Evolutionary conservation across 768 basidiomycete species (phyloP), one percentile per base, ranked within the genome.

Genomic region (Coprinellus micaceus): DNA sequence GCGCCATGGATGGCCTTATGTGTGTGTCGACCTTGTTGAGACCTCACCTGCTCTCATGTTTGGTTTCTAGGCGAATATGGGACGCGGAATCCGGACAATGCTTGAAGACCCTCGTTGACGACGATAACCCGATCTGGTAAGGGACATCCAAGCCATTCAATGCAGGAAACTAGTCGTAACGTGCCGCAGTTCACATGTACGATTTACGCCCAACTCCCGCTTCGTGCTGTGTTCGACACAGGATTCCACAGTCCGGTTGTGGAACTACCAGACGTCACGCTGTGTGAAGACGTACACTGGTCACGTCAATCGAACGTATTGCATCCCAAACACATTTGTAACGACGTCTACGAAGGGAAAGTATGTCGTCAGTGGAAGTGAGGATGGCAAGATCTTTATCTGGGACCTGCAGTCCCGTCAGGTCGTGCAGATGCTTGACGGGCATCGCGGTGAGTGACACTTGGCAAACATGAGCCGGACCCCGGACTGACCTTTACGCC

Each of bases 1-100:
- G 91, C 63, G 91, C 94, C 11, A 96, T 94, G 88, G 97, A 99
- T 69, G 97, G 96, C 4, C 72, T 98, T 41, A 96, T 98, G 97
- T 98, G 26, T 10, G 26, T 21, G 60, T 48, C n/a, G n/a, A n/a
- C n/a, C n/a, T n/a, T 29, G n/a, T 11, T 50, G 52, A n/a, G 9
- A 47, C 25, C 29, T 17, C 33, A 39, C 51, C 45, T 37, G 2
- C 29, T 17, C 21, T 17, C 30, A 4, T 10, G n/a, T 33, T 29
- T 52, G 3, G 30, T 45, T 33, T 13, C 51, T 56, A 33, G 96
- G 67, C 95, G 97, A 56, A 84, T 98, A 57, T 99, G 97, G 97
- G 96, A 99, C 66, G 87, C 92, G 0, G 86, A 94, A 54, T 96
- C 95, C 2, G 97, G 96, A 2, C 97, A 99, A 71, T 99, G 97